These are phyloP conservation scores for Penicillium polonicum DNA, from an alignment of 2,329 filamentous ascomycete genomes.

Conservation along the genomic window DNA sequence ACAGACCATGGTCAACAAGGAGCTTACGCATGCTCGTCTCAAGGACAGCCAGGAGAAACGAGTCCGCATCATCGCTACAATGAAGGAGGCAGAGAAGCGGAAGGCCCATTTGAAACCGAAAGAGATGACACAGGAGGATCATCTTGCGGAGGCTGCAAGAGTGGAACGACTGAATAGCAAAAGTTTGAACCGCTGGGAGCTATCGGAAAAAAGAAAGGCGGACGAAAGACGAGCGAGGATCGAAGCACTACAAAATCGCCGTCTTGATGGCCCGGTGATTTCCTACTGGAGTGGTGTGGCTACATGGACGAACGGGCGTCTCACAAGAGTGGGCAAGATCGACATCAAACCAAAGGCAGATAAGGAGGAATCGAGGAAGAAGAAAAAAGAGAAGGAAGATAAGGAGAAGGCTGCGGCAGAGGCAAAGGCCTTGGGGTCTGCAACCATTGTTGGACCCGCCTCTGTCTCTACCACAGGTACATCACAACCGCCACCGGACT, in stretches of 20 bases:
- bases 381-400: conserved; percentile 33
- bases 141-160: conserved; percentile 75
- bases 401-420: conserved; percentile 28
- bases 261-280: conserved; percentile 82
- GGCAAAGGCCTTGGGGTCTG: conserved; percentile 15
- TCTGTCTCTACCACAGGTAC: conserved; percentile 3
- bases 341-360: conserved; percentile 45
- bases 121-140: conserved; percentile 81
- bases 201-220: conserved; percentile 83
- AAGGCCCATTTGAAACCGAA: conserved; percentile 74
- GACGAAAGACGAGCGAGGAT: conserved; percentile 80
- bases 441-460: conserved; percentile 11
- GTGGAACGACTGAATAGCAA: conserved; percentile 85
- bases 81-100: conserved; percentile 60
- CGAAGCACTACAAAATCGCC: conserved; percentile 82
- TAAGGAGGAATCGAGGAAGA: conserved; percentile 47
- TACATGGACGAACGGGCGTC: conserved; percentile 72
- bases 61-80: conserved; percentile 52
- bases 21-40: conserved; percentile 50
- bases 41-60: conserved; percentile 52
- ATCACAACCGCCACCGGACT: not conserved
- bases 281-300: conserved; percentile 92
- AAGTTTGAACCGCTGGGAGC: conserved; percentile 90
- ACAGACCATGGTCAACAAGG: conserved; percentile 66
- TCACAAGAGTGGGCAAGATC: conserved; percentile 67